phyloP scores from a whole-genome alignment of 169 alveolate species.

The Plasmodium cynomolgi region DNA sequence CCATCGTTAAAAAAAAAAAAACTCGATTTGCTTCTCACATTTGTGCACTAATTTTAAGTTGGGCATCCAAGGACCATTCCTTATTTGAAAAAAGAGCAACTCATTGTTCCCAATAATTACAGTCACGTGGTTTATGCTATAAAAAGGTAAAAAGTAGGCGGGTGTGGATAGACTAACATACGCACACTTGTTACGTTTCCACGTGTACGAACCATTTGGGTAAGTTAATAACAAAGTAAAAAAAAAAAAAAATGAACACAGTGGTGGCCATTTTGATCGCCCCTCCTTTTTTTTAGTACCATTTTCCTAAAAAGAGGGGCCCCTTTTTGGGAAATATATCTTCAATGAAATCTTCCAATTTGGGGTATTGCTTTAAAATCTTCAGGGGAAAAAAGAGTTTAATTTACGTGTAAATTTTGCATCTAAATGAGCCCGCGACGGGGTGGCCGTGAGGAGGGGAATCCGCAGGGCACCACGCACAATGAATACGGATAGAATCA shows the following conservation, averaged over 20 bases:
- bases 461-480: not conserved
- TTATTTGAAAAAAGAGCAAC: conserved; percentile 89
- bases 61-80: conserved; percentile 97
- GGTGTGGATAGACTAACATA: not conserved
- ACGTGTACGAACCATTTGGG: not conserved
- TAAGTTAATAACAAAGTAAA: not conserved
- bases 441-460: not conserved
- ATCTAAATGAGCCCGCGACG: not conserved
- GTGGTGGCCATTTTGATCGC: not conserved
- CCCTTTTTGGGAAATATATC: conserved; percentile 92
- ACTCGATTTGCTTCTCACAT: conserved; percentile 77
- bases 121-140: conserved; percentile 87
- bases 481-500: not conserved
- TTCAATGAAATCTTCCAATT: conserved; percentile 89
- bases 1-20: not conserved
- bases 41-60: conserved; percentile 94
- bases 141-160: not conserved
- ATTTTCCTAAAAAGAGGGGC: conserved; percentile 86
- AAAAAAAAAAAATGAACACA: not conserved
- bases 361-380: conserved; percentile 87
- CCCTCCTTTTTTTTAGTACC: conserved; percentile 73
- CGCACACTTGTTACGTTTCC: not conserved
- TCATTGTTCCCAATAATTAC: conserved; percentile 85
- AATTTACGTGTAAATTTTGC: not conserved
- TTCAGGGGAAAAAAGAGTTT: conserved; percentile 15